Evolutionary conservation across 768 basidiomycete species (phyloP).

Genomic region (Termitomyces sp.): DNA sequence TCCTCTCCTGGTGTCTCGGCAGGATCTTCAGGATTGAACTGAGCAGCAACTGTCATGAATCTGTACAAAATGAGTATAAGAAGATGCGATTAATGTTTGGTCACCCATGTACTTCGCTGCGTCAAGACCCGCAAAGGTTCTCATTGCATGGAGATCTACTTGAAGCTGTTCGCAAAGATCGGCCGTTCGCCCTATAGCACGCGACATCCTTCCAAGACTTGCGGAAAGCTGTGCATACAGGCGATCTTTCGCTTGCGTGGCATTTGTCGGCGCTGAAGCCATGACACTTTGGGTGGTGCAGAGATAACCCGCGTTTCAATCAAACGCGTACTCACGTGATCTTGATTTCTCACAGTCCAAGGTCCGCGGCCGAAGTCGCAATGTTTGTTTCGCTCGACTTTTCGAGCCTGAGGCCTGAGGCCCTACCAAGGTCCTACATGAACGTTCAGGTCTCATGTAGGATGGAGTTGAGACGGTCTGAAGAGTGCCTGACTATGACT

Average conservation of each 20-base stretch:
- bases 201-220: conserved; percentile 61
- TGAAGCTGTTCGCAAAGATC: conserved; percentile 74
- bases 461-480: too few species aligned
- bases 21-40: conserved; percentile 28
- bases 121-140: conserved; percentile 70
- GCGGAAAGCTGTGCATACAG: conserved; percentile 74
- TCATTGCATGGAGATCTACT: conserved; percentile 73
- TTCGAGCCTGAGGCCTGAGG: too few species aligned
- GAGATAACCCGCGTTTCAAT: too few species aligned
- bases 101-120: conserved; percentile 64
- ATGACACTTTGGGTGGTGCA: too few species aligned
- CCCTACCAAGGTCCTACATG: too few species aligned
- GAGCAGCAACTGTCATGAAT: conserved; percentile 37
- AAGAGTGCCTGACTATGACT: too few species aligned
- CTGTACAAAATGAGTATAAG: conserved; percentile 15
- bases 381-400: too few species aligned
- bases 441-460: too few species aligned
- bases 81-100: not conserved
- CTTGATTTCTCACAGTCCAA: not conserved
- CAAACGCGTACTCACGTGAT: too few species aligned
- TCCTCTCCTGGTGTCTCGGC: conserved; percentile 9
- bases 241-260: conserved; percentile 74
- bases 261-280: conserved; percentile 42
- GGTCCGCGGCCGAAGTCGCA: too few species aligned
- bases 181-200: conserved; percentile 66